These are phyloP conservation scores for Pseudozyma thailandica DNA, from an alignment of 1,284 basidiomycete genomes.

Conservation along the genomic window DNA sequence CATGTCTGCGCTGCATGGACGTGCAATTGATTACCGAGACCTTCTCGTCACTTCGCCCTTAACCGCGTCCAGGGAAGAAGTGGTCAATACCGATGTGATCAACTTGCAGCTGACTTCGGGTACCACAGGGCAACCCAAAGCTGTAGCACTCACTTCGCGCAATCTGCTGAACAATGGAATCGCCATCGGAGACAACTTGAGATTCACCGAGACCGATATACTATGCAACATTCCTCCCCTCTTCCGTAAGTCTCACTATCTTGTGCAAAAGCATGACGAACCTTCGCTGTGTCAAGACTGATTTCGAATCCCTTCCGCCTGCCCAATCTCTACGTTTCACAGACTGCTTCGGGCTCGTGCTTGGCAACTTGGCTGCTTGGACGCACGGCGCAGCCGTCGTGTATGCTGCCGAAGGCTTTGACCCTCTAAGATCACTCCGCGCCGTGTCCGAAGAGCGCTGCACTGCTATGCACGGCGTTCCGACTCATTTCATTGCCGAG, in stretches of 20 bases:
- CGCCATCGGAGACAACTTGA: slow-evolving; percentile 78
- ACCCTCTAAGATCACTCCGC: slow-evolving; percentile 76
- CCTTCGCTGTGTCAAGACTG: background rate
- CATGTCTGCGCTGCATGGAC: slow-evolving; percentile 27
- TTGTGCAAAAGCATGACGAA: background rate
- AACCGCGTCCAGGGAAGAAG: slow-evolving; percentile 73
- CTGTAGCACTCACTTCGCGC: slow-evolving; percentile 69
- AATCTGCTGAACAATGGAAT: slow-evolving; percentile 83
- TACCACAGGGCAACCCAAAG: slow-evolving; percentile 53
- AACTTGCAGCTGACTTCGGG: slow-evolving; percentile 73
- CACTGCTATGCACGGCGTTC: slow-evolving; percentile 83
- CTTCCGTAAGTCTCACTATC: slow-evolving; percentile 39
- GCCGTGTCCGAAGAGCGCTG: slow-evolving; percentile 76
- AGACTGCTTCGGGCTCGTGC: slow-evolving; percentile 83
- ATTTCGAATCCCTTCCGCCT: background rate
- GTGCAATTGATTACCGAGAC: slow-evolving; percentile 53
- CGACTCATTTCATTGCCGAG: slow-evolving; percentile 78
- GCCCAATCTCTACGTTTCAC: background rate
- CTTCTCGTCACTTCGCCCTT: slow-evolving; percentile 69
- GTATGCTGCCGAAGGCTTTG: slow-evolving; percentile 77
- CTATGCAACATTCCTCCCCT: slow-evolving; percentile 57
- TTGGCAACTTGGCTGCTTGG: slow-evolving; percentile 85
- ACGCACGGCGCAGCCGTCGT: slow-evolving; percentile 78
- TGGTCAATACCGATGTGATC: slow-evolving; percentile 76
- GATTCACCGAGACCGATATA: slow-evolving; percentile 50